Conservation (phyloP, 1,284 basidiomycete species). For the Pisolithus thermaeus region DNA sequence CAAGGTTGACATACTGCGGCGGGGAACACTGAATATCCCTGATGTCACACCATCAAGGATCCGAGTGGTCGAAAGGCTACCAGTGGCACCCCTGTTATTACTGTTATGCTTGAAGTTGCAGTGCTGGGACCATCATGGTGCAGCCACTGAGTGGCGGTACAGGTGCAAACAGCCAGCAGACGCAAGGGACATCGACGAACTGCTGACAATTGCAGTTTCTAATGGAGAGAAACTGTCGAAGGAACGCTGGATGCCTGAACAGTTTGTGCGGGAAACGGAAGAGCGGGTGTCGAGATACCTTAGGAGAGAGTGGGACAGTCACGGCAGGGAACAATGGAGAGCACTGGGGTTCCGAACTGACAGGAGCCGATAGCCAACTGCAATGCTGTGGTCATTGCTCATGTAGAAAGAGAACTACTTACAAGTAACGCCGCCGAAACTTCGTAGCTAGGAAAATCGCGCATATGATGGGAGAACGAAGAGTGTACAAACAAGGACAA, state of each 20-base stretch:
- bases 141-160: slow-evolving; percentile 28
- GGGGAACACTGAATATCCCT: slow-evolving; percentile 41
- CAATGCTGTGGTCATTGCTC: too few species aligned
- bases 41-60: slow-evolving; percentile 29
- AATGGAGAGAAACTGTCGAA: slow-evolving; percentile 10
- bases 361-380: too few species aligned
- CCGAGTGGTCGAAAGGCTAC: slow-evolving; percentile 23
- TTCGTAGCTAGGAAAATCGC: neutral
- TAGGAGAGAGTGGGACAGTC: slow-evolving; percentile 1
- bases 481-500: slow-evolving; percentile 9
- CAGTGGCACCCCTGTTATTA: slow-evolving; percentile 39
- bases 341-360: slow-evolving; percentile 12
- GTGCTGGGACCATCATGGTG: slow-evolving; percentile 44
- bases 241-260: slow-evolving; percentile 17
- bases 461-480: neutral
- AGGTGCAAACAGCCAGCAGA: slow-evolving; percentile 37
- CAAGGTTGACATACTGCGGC: slow-evolving; percentile 50
- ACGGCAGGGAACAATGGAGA: slow-evolving; percentile 14
- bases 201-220: slow-evolving; percentile 32
- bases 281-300: slow-evolving; percentile 15
- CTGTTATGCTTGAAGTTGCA: slow-evolving; percentile 46
- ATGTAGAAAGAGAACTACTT: too few species aligned
- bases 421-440: too few species aligned
- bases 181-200: slow-evolving; percentile 36
- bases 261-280: slow-evolving; percentile 16